Conservation (phyloP, 1,284 basidiomycete genomes). For the Cryptococcus hybrid region DNA sequence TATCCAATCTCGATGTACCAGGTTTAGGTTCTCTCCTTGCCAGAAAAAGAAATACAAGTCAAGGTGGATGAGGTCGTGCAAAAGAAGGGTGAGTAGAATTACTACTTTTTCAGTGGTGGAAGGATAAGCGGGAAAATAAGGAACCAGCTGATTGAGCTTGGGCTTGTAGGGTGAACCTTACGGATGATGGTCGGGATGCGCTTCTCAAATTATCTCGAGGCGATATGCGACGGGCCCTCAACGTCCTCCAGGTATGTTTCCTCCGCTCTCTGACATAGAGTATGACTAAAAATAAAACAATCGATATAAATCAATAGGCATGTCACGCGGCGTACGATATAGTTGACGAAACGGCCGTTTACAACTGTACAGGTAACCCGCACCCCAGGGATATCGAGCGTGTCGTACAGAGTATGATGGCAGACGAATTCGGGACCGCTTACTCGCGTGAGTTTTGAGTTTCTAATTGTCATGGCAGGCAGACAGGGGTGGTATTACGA, state of each 20-base stretch:
- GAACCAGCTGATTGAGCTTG: not conserved
- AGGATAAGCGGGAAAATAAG: not conserved
- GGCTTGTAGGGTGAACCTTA: conserved; percentile 75
- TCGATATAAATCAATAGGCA: conserved; percentile 55
- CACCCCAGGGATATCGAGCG: conserved; percentile 91
- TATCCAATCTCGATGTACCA: conserved; percentile 96
- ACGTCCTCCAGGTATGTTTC: conserved; percentile 71
- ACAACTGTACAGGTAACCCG: conserved; percentile 95
- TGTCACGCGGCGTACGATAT: conserved; percentile 94
- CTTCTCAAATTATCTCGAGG: conserved; percentile 90
- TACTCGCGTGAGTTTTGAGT: conserved; percentile 67
- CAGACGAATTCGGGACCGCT: conserved; percentile 91
- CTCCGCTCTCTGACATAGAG: not conserved
- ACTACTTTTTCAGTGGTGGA: not conserved
- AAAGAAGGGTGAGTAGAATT: conserved; percentile 68
- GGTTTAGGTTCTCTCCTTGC: conserved; percentile 95
- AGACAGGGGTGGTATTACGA: not conserved
- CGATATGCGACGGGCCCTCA: conserved; percentile 96
- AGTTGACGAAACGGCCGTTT: conserved; percentile 87
- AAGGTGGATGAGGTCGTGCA: conserved; percentile 77
- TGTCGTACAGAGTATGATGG: conserved; percentile 93
- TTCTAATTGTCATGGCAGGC: not conserved
- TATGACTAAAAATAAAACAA: not conserved
- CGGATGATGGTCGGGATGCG: conserved; percentile 81
- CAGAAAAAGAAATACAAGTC: conserved; percentile 79